phyloP scores from a whole-genome alignment of 163 green algal genomes.

The Volvox carteri region DNA sequence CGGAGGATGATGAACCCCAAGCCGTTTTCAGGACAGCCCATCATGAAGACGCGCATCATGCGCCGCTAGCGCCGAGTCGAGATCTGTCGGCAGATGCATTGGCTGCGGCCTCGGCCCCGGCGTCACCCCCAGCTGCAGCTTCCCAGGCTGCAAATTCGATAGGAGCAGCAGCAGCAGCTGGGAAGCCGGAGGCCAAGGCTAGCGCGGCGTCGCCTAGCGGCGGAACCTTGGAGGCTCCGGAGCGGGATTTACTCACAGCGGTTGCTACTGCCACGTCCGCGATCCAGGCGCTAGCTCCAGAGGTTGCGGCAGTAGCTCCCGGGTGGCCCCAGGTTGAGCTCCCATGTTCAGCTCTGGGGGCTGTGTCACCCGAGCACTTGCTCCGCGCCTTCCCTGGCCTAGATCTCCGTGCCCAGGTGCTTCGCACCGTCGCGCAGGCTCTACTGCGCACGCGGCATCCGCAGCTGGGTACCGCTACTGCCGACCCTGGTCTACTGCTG shows the following conservation, averaged over 20 bases:
- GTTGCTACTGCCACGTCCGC: not conserved
- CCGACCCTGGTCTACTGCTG: slow-evolving; percentile 37
- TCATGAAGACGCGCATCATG: too few species aligned
- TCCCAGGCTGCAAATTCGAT: not conserved
- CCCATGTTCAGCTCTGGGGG: too few species aligned
- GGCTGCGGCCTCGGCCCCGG: too few species aligned
- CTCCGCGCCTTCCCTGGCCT: slow-evolving; percentile 48
- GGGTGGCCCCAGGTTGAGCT: too few species aligned
- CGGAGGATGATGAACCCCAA: too few species aligned
- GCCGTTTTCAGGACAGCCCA: too few species aligned
- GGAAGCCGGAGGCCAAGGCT: not conserved
- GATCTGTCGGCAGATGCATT: too few species aligned
- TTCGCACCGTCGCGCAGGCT: slow-evolving; percentile 43
- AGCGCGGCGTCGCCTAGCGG: too few species aligned
- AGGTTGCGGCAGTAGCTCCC: not conserved
- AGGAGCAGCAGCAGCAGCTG: not conserved
- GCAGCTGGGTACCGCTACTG: slow-evolving; percentile 24
- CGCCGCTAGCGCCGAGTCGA: too few species aligned
- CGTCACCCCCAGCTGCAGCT: too few species aligned
- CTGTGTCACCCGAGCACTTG: slow-evolving; percentile 41
- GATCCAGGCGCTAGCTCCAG: not conserved
- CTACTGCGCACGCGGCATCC: slow-evolving; percentile 46
- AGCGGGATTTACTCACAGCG: too few species aligned
- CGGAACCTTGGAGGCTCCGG: too few species aligned
- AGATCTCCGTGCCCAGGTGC: slow-evolving; percentile 27